These are phyloP conservation scores for Atalantia buxifolia DNA, from an alignment of 345 rosid genomes.

Conservation along the genomic window DNA sequence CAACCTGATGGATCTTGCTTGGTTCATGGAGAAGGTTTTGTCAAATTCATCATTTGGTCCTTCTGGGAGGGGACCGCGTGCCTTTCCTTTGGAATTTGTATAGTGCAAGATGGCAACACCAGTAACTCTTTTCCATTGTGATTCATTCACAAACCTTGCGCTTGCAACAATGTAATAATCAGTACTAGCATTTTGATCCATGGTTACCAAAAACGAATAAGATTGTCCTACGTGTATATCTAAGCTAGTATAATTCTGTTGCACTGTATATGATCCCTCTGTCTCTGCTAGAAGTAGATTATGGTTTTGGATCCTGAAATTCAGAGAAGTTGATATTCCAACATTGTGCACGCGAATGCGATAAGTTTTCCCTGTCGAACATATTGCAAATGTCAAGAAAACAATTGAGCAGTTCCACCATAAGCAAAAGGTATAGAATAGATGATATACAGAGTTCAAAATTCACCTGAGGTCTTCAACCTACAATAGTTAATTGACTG, in stretches of 20 bases:
- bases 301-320: conserved; percentile 95
- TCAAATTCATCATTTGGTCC: conserved; percentile 81
- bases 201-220: conserved; percentile 83
- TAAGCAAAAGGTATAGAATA: neutral
- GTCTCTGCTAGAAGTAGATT: conserved; percentile 87
- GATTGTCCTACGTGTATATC: conserved; percentile 98
- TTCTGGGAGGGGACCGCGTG: conserved; percentile 78
- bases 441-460: neutral
- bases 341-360: conserved; percentile 91
- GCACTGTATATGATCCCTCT: conserved; percentile 96
- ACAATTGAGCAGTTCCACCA: neutral
- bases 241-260: conserved; percentile 94
- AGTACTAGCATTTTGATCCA: conserved; percentile 93
- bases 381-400: conserved; percentile 5
- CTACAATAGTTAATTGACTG: neutral
- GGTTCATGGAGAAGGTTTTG: conserved; percentile 97
- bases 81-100: conserved; percentile 94
- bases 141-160: conserved; percentile 84
- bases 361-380: conserved; percentile 74
- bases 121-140: conserved; percentile 86
- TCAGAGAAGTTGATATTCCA: conserved; percentile 85
- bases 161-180: conserved; percentile 99
- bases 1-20: conserved; percentile 97
- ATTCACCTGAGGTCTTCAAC: neutral
- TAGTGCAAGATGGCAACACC: conserved; percentile 93